These are phyloP conservation scores for Penicillium lagena DNA, from an alignment of 495 filamentous ascomycete species.

Conservation along the genomic window DNA sequence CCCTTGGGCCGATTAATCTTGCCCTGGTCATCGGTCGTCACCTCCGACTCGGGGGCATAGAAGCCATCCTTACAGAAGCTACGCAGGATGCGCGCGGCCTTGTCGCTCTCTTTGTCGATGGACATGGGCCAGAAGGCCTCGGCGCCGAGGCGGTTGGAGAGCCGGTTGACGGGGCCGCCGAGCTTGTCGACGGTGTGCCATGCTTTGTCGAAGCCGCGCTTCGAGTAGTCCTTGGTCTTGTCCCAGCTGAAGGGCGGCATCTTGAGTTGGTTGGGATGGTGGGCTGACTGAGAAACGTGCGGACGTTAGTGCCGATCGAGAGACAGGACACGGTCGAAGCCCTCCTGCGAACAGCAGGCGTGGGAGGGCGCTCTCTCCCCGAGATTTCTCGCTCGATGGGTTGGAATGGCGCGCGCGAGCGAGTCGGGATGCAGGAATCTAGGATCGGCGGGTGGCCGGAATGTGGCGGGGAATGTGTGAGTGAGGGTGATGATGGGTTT, in stretches of 20 bases:
- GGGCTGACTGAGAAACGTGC: too few species aligned
- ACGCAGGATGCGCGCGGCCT: slow-evolving; percentile 72
- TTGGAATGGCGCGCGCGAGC: slow-evolving; percentile 10
- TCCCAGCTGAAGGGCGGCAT: slow-evolving; percentile 33
- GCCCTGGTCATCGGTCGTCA: slow-evolving; percentile 22
- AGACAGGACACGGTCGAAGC: slow-evolving; percentile 3
- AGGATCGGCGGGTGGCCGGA: slow-evolving; percentile 12
- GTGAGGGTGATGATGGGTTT: too few species aligned
- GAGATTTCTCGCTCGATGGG: slow-evolving; percentile 10
- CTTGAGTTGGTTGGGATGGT: too few species aligned
- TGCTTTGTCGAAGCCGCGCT: slow-evolving; percentile 51
- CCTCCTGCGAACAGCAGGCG: slow-evolving; percentile 14
- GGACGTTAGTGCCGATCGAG: slow-evolving; percentile 4
- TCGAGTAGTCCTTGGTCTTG: slow-evolving; percentile 37
- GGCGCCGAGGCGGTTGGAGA: slow-evolving; percentile 65
- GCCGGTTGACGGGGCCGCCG: slow-evolving; percentile 64
- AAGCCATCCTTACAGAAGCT: slow-evolving; percentile 76
- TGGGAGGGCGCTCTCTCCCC: background rate
- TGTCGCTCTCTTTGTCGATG: slow-evolving; percentile 75
- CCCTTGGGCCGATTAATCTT: slow-evolving; percentile 51
- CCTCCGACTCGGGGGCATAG: slow-evolving; percentile 37
- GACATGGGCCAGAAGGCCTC: slow-evolving; percentile 80
- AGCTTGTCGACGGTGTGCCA: slow-evolving; percentile 46
- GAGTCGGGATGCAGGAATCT: slow-evolving; percentile 5
- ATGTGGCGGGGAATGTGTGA: slow-evolving; percentile 11